These are phyloP conservation scores for Crithidia sp. DNA, from an alignment of 208 protist species.

Conservation along the genomic window DNA sequence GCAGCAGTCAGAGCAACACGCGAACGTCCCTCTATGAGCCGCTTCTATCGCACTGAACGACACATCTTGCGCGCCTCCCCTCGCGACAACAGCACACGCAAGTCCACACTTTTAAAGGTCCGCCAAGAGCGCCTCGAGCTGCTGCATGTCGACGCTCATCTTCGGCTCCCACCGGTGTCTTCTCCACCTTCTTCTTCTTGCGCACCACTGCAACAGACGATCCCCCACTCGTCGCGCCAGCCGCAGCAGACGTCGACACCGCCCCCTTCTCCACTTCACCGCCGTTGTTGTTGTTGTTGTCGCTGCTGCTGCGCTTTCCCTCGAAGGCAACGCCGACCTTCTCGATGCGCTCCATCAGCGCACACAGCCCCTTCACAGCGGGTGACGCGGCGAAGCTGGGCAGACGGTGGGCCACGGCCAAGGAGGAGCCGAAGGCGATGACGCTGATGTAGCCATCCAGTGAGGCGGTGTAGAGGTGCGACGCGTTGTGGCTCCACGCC, in stretches of 20 bases:
- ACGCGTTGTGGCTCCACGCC: slow-evolving; percentile 66
- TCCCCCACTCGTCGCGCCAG: neutral
- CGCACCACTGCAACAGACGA: slow-evolving; percentile 52
- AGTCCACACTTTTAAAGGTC: slow-evolving; percentile 8
- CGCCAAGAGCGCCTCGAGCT: slow-evolving; percentile 38
- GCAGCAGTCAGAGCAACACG: too few species aligned
- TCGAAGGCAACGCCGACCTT: slow-evolving; percentile 37
- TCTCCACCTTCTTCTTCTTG: slow-evolving; percentile 79
- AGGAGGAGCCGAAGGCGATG: slow-evolving; percentile 59
- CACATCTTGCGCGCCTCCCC: neutral
- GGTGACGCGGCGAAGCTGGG: slow-evolving; percentile 65
- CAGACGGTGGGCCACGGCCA: slow-evolving; percentile 60
- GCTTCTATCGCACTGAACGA: neutral
- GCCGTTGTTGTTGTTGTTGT: neutral
- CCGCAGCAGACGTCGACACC: neutral
- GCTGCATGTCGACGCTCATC: slow-evolving; percentile 30
- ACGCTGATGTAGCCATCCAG: slow-evolving; percentile 89
- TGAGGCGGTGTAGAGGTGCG: slow-evolving; percentile 71
- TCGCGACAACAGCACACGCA: neutral
- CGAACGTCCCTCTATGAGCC: neutral
- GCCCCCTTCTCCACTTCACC: neutral
- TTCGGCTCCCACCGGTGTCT: slow-evolving; percentile 14
- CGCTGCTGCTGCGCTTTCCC: slow-evolving; percentile 16
- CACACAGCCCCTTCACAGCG: slow-evolving; percentile 39
- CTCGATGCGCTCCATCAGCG: slow-evolving; percentile 43